Base-by-base conservation (phyloP, 2,329 filamentous ascomycete genomes). In the Septoria petroselini region DNA sequence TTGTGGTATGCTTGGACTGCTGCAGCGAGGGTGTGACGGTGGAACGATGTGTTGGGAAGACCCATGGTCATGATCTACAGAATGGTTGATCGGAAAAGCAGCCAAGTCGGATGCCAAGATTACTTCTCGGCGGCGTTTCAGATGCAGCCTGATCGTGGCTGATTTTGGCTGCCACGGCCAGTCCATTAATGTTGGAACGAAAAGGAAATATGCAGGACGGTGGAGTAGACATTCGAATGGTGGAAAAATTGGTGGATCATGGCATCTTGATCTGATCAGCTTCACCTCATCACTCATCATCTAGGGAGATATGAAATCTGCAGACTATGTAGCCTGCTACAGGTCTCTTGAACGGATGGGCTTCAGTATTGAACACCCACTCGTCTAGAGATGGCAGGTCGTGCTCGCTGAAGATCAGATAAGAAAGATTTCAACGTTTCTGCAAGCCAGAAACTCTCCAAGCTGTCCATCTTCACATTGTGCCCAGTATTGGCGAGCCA, bases 371-470 rank as follows among this genome's bases (percentile, higher is more conserved):
- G 48, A 76, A 73, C 3, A 76, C 73, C 65, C 66, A 76, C 43
- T 75, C 70, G 54, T 76, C 73, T 52, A 76, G 56, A 55, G 68
- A 72, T 37, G 76, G 64, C 7, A 69, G 35, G 34, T 66, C 60
- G 5, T 70, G 69, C 38, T 73, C 69, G 47, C 69, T 72, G 57
- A 76, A 76, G 6, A 72, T 61, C 12, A 76, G 62, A 53, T 73
- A 76, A n/a, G 52, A 76, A 76, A 53, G 76, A 76, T 58, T 76
- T 76, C 40, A 76, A 59, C 43, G 73, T 76, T 60, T 75, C 73
- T 0, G 71, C 73, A 21, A 46, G 44, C 73, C 73, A 76, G 59
- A 75, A 76, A 49, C 68, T 73, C 67, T 76, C 74, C 71, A 75
- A 75, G 15, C 66, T 68, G 58, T 76, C 74, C 42, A 62, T 60